Percentiles rank a stretch among this genome's conserved stretches.
Evolutionary conservation across 2,329 filamentous ascomycete genomes (phyloP).

Genomic region (Conoideocrella luteorostrata): DNA sequence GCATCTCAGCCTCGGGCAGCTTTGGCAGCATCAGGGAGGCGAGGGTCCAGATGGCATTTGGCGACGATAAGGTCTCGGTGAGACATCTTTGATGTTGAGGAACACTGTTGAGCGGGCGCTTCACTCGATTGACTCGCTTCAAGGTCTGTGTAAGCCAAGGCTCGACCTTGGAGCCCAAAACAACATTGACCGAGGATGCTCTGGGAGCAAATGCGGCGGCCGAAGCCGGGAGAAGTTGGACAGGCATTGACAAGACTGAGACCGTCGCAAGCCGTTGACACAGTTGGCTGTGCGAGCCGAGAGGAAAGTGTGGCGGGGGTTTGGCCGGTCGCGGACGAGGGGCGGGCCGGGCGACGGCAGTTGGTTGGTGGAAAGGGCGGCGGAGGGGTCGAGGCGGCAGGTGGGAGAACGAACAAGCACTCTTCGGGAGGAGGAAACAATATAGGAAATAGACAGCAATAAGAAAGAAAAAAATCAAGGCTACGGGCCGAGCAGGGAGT

Average conservation of each 20-base stretch:
- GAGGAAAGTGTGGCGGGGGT: neutral
- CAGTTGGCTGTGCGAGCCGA: neutral
- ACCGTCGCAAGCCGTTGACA: neutral
- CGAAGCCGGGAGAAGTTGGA: slow-evolving; percentile 88
- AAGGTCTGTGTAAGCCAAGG: slow-evolving; percentile 95
- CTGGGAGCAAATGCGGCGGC: slow-evolving; percentile 93
- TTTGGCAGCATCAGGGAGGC: slow-evolving; percentile 90
- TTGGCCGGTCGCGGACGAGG: neutral
- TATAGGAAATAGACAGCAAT: slow-evolving; percentile 28
- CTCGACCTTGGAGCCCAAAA: slow-evolving; percentile 85
- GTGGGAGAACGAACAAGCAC: slow-evolving; percentile 6
- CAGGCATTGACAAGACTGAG: slow-evolving; percentile 60
- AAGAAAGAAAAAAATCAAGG: slow-evolving; percentile 38
- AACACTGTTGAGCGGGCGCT: slow-evolving; percentile 94
- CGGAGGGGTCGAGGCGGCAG: slow-evolving; percentile 1
- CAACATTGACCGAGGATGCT: slow-evolving; percentile 84
- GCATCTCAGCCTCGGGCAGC: slow-evolving; percentile 76
- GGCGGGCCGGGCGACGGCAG: slow-evolving; percentile 1
- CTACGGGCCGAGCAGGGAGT: slow-evolving; percentile 44
- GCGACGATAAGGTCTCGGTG: slow-evolving; percentile 84
- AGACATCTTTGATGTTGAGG: slow-evolving; percentile 93
- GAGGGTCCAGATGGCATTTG: slow-evolving; percentile 90
- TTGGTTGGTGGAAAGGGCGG: neutral
- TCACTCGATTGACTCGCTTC: slow-evolving; percentile 94
- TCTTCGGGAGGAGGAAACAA: slow-evolving; percentile 21